phyloP scores from a whole-genome alignment of 2,329 filamentous ascomycete species.

The Penicillium sp. region DNA sequence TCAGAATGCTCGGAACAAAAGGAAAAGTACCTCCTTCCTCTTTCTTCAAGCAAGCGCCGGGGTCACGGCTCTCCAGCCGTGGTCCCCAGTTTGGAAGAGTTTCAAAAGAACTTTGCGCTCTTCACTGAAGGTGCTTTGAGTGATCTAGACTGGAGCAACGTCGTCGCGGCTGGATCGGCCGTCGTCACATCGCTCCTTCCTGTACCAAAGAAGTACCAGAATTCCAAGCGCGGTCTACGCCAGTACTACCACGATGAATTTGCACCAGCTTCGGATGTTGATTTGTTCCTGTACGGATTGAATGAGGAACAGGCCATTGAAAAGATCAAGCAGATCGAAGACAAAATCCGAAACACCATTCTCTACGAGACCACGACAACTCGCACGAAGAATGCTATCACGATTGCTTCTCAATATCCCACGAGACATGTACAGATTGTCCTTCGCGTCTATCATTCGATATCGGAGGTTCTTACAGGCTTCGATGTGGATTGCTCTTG shows the following conservation, averaged over 20 bases:
- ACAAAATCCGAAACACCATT: constrained; percentile 66
- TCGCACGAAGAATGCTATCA: constrained; percentile 80
- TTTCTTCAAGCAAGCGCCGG: constrained; percentile 51
- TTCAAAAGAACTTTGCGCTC: constrained; percentile 70
- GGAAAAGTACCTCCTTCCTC: constrained; percentile 31
- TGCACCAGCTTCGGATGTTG: constrained; percentile 78
- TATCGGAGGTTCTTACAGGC: constrained; percentile 78
- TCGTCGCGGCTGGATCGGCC: constrained; percentile 73
- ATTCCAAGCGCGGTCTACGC: constrained; percentile 56
- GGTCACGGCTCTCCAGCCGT: constrained; percentile 59
- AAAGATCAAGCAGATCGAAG: constrained; percentile 79
- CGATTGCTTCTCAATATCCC: constrained; percentile 77
- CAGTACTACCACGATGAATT: constrained; percentile 77
- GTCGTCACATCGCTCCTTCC: constrained; percentile 74
- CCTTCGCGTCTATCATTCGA: constrained; percentile 73
- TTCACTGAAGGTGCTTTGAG: constrained; percentile 73
- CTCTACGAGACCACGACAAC: constrained; percentile 78
- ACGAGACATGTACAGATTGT: constrained; percentile 82
- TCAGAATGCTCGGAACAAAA: constrained; percentile 25
- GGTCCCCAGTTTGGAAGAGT: constrained; percentile 61
- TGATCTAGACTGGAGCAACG: constrained; percentile 75
- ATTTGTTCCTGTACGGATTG: constrained; percentile 77
- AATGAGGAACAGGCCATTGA: constrained; percentile 70
- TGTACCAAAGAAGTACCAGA: constrained; percentile 56
- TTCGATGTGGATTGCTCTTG: constrained; percentile 85